A percentile compares a stretch with the other conserved stretches of the same genome.
Evolutionary conservation across 306 rosid species (phyloP).

Genomic region (Quillaja saponaria): DNA sequence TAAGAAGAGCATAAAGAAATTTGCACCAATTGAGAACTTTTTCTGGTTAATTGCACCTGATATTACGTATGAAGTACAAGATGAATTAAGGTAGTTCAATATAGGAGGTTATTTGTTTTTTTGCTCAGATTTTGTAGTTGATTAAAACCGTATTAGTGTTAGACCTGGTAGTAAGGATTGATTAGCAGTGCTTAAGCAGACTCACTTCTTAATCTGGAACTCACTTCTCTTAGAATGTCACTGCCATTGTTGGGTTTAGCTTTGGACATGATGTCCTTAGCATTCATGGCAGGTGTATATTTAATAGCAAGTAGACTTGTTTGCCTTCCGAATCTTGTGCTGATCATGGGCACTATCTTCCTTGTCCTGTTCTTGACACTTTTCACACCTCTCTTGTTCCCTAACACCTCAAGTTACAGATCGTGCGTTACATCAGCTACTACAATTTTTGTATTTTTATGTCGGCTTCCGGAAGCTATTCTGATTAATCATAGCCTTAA

Average conservation of each 20-base stretch:
- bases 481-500: no score
- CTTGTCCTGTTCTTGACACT: not conserved
- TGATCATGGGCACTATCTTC: not conserved
- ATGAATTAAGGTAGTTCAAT: no score
- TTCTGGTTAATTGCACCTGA: no score
- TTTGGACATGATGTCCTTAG: conserved; percentile 24
- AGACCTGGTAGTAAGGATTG: no score
- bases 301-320: conserved; percentile 18
- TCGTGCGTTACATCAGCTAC: conserved; percentile 7
- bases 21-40: no score
- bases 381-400: conserved; percentile 8
- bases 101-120: no score
- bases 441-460: not conserved
- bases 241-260: conserved; percentile 33
- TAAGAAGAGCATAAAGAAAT: no score
- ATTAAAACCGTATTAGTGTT: no score
- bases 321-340: conserved; percentile 27
- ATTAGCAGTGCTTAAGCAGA: no score
- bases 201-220: not conserved
- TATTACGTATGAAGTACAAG: no score
- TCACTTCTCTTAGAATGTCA: not conserved
- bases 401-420: not conserved
- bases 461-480: no score
- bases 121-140: no score
- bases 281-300: conserved; percentile 39